Evolutionary conservation across 805 yeast genomes (phyloP).

Genomic region (Starmerella khaoyaiensis): DNA sequence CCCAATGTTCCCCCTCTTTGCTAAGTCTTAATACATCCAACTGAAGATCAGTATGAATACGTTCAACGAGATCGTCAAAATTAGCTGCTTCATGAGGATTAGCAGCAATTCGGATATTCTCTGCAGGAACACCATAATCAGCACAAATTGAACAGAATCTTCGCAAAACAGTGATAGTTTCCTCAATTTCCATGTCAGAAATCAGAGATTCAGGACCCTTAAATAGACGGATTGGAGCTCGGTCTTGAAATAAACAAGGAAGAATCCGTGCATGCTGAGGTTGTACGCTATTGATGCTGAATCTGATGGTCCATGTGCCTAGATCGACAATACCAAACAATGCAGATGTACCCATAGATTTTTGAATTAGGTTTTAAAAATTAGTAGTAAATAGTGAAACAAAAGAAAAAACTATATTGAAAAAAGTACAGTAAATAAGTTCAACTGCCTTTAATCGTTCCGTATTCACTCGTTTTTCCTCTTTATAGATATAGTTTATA

Average conservation of each 20-base stretch:
- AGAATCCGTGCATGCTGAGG: slow-evolving; percentile 59
- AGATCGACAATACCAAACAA: slow-evolving; percentile 45
- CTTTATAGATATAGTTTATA: too few relatives aligned
- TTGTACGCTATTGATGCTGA: slow-evolving; percentile 57
- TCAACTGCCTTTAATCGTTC: too few relatives aligned
- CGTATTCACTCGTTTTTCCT: too few relatives aligned
- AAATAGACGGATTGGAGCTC: slow-evolving; percentile 55
- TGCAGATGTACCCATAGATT: not conserved
- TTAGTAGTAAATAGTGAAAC: too few relatives aligned
- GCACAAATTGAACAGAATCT: slow-evolving; percentile 58
- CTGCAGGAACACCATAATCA: slow-evolving; percentile 55
- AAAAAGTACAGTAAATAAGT: too few relatives aligned
- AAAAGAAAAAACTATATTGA: too few relatives aligned
- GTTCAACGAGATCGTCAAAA: slow-evolving; percentile 43
- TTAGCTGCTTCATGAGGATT: slow-evolving; percentile 61
- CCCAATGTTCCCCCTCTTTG: slow-evolving; percentile 50
- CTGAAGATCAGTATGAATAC: slow-evolving; percentile 45
- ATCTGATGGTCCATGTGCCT: slow-evolving; percentile 63
- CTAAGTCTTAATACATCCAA: slow-evolving; percentile 52
- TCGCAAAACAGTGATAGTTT: slow-evolving; percentile 49
- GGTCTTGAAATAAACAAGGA: slow-evolving; percentile 67
- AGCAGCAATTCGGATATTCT: slow-evolving; percentile 57
- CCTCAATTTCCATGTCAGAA: slow-evolving; percentile 37
- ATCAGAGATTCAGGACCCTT: slow-evolving; percentile 28
- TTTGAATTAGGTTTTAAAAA: not conserved